Conservation (phyloP, 257 asterid genomes). For the Fraxinus pennsylvanica region DNA sequence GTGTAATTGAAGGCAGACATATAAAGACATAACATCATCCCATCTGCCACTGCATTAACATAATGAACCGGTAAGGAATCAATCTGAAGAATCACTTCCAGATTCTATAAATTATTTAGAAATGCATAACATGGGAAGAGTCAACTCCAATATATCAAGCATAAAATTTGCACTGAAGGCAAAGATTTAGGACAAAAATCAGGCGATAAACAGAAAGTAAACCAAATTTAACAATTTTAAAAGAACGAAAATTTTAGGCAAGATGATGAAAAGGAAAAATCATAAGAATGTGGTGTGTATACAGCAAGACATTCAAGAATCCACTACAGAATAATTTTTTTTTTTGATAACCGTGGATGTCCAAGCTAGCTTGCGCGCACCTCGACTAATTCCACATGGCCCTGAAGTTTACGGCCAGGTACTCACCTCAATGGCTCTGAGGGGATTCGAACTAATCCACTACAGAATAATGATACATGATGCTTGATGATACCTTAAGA, state of each 20-base stretch:
- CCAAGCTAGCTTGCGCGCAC: too few species aligned
- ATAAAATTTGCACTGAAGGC: not conserved
- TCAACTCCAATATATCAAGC: not conserved
- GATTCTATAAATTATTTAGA: slow-evolving; percentile 3
- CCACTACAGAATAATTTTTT: too few species aligned
- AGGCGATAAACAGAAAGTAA: not conserved
- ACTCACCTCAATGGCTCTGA: too few species aligned
- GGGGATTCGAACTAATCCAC: too few species aligned
- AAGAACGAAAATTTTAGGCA: not conserved
- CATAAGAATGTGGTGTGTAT: not conserved
- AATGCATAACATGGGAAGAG: slow-evolving; percentile 3
- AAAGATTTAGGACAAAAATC: not conserved
- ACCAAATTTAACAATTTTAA: slow-evolving; percentile 1
- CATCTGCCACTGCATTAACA: slow-evolving; percentile 85
- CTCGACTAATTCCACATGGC: too few species aligned
- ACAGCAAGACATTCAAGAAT: not conserved
- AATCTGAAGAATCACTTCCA: slow-evolving; percentile 16
- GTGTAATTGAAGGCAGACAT: slow-evolving; percentile 18
- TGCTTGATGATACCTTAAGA: slow-evolving; percentile 58
- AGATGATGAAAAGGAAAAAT: not conserved
- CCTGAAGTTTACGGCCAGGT: too few species aligned
- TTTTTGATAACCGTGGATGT: too few species aligned
- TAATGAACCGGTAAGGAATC: slow-evolving; percentile 22
- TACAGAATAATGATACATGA: not conserved
- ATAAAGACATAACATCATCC: slow-evolving; percentile 53